Base-by-base conservation (phyloP, 176 grass and related monocot genomes). In the Bolboschoenus planiculmis region DNA sequence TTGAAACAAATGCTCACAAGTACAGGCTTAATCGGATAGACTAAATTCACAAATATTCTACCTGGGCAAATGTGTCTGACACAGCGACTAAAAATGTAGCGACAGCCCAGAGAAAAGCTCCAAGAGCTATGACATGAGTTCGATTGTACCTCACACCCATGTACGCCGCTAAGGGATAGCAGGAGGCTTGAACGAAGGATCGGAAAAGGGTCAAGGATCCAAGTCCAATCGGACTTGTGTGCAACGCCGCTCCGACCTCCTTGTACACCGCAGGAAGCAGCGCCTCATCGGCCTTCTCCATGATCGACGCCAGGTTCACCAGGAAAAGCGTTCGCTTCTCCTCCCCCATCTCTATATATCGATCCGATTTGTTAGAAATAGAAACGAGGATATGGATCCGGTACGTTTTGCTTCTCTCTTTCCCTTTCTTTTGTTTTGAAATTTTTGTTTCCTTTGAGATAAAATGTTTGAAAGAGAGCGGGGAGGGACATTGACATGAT, bases 271-370 rank as follows among this genome's bases (percentile, higher is more conserved):
- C 86, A 20, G 94, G 94, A 18, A 97, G 91, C 7, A 97, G 90
- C 64, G 90, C 94, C 85, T 97, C 94, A 81, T 97, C 94, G 30
- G 94, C 90, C 44, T 90, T 85, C 85, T 97, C 95, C 95, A 97
- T 91, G 84, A 97, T 92, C 14, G 88, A 87, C 56, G 92, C 95
- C 37, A 97, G 82, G 85, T 92, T 94, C 67, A 94, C 91, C 46
- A 97, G 82, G 21, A 85, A 30, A 73, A 97, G 88, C 67, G 89
- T 92, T 64, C 91, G 84, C 59, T 59, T 39, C 62, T 50, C 85
- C 84, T 77, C 50, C 64, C 8, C 15, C 63, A 2, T 47, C 44
- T 14, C 74, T 10, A 48, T 48, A 40, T 80, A 15, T 56, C 64
- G 48, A 56, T 76, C 31, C 53, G 67, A 73, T 33, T 46, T 60